A percentile compares a stretch with the other conserved stretches of the same genome.
Evolutionary conservation across 768 basidiomycete genomes (phyloP).

Genomic region (Galerina sulciceps): DNA sequence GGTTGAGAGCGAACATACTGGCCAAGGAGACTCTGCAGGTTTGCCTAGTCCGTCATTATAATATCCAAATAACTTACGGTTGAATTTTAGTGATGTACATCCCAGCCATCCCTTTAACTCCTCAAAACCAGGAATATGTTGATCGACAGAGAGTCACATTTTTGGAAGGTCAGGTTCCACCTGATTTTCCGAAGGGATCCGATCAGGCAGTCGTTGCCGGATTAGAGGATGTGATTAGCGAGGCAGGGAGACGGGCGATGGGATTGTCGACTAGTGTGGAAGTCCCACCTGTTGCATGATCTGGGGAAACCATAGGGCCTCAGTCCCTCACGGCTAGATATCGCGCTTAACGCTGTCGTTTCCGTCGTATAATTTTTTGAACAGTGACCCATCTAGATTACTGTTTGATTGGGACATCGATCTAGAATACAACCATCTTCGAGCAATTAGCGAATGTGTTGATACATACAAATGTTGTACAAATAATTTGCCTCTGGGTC

Average conservation of each 20-base stretch:
- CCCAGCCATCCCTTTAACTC: conserved; percentile 69
- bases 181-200: conserved; percentile 65
- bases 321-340: too few relatives aligned
- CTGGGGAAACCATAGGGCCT: too few relatives aligned
- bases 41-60: neutral
- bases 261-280: conserved; percentile 26
- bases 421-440: too few relatives aligned
- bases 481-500: neutral
- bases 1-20: conserved; percentile 56
- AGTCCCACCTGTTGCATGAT: too few relatives aligned
- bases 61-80: neutral
- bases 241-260: conserved; percentile 44
- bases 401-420: too few relatives aligned
- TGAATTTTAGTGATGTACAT: conserved; percentile 71
- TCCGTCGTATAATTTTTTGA: too few relatives aligned
- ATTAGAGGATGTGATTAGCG: conserved; percentile 37
- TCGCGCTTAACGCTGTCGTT: too few relatives aligned
- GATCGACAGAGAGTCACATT: conserved; percentile 66
- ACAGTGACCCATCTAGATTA: too few relatives aligned
- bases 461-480: too few relatives aligned
- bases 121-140: conserved; percentile 64
- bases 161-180: conserved; percentile 61
- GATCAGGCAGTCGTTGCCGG: conserved; percentile 38
- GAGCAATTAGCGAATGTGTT: too few relatives aligned
- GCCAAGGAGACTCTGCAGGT: conserved; percentile 61